Evolutionary conservation across 2,329 filamentous ascomycete genomes (phyloP), one percentile per base, ranked within the genome.

Genomic region (Cryphonectria naterciae): DNA sequence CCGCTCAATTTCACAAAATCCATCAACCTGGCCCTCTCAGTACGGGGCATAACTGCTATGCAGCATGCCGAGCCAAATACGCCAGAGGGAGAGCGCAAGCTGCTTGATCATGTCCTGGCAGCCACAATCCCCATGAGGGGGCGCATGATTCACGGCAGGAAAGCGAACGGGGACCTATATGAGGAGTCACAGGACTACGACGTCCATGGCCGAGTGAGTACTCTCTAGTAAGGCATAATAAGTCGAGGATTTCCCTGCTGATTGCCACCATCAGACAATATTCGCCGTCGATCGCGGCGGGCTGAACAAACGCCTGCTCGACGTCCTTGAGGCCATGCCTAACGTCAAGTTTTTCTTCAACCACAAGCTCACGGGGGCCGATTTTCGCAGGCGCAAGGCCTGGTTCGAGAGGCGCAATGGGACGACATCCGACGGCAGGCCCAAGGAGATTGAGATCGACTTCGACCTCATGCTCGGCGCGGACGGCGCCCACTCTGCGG

Each of bases 1-100:
- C 95, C 95, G 3, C 86, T 98, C 73, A 98, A 98, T 81, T 98
- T 98, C 79, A 97, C 95, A 72, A 97, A 94, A 80, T 98, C 96
- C n/a, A 99, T 99, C 84, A 99, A 99, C 78, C 84, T 99, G 69
- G 95, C 96, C 32, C 85, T 99, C 0, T 98, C 96, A 0, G 95
- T 98, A 79, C 90, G 96, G 71, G 96, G 96, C 43, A 95, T 98
- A 79, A 93, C 96, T 80, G 93, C 95, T 32, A 91, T 99, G 82
- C 88, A 88, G 67, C 85, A 92, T 75, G 89, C 93, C 1, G 70
- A 72, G 56, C 70, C 72, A 61, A 68, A 68, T 5, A 63, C 65
- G 3, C 25, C 68, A 19, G 63, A 71, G 6, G 88, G 89, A 37
- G 87, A 90, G 43, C 82, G 88, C 3, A 86, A 85, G 3, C 86